Evolutionary conservation across 2,329 filamentous ascomycete genomes (phyloP).

Genomic region (Xylaria sp.): DNA sequence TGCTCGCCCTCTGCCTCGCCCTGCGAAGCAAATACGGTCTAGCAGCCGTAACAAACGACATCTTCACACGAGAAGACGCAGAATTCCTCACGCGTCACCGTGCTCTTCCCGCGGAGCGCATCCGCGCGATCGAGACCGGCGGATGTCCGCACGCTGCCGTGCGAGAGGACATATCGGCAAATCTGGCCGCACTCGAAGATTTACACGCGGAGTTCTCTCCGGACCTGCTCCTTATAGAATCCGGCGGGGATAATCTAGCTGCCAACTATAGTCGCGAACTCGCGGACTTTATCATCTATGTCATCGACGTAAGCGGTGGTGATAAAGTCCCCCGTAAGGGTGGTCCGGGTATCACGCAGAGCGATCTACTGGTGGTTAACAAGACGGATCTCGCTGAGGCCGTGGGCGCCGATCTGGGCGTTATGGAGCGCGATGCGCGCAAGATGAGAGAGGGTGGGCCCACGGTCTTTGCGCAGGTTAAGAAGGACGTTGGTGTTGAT

Average conservation of each 20-base stretch:
- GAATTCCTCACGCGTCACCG: constrained; percentile 92
- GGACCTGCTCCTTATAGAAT: constrained; percentile 92
- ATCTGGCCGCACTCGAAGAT: constrained; percentile 90
- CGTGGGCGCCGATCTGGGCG: constrained; percentile 86
- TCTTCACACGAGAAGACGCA: constrained; percentile 97
- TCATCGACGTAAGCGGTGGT: constrained; percentile 95
- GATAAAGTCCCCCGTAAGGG: constrained; percentile 98
- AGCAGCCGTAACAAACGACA: constrained; percentile 97
- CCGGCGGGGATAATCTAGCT: constrained; percentile 93
- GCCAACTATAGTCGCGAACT: constrained; percentile 96
- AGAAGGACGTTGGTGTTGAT: constrained; percentile 84
- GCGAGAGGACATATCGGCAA: constrained; percentile 94
- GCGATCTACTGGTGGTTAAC: constrained; percentile 92
- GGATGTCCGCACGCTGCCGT: constrained; percentile 97
- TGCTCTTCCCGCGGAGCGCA: constrained; percentile 83
- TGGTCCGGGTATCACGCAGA: constrained; percentile 96
- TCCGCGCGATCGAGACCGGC: constrained; percentile 96
- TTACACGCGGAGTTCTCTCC: constrained; percentile 82
- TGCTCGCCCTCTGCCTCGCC: constrained; percentile 89
- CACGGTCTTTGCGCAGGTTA: constrained; percentile 97
- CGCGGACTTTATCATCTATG: constrained; percentile 98
- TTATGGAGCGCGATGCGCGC: constrained; percentile 94
- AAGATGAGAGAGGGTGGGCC: constrained; percentile 97
- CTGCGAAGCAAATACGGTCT: constrained; percentile 85
- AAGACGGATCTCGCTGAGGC: constrained; percentile 95